Evolutionary conservation across 495 filamentous ascomycete species (phyloP).

Genomic region (Mytilinidion resinicola): DNA sequence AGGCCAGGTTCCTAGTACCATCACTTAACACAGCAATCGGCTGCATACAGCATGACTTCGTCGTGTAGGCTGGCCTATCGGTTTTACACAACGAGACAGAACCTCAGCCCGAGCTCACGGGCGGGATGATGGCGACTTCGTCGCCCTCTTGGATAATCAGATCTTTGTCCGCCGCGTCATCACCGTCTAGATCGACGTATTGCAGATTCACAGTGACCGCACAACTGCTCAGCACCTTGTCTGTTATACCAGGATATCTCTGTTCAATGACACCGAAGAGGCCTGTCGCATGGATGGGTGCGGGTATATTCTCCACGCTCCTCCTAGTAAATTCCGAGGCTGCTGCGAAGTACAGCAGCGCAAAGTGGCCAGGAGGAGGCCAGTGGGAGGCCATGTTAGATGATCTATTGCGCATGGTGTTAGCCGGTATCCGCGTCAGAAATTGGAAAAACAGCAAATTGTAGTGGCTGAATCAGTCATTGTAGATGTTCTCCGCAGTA

Average conservation of each 20-base stretch:
- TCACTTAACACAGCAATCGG: no score
- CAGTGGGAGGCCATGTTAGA: conserved; percentile 69
- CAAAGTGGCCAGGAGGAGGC: conserved; percentile 38
- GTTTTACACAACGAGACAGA: no score
- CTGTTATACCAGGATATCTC: conserved; percentile 70
- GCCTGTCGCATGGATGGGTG: conserved; percentile 26
- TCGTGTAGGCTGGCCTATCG: background rate
- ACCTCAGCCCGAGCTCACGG: conserved; percentile 76
- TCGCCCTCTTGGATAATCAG: conserved; percentile 63
- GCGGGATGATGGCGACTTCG: conserved; percentile 92
- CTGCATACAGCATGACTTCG: background rate
- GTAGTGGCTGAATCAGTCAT: background rate
- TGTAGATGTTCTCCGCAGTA: conserved; percentile 21
- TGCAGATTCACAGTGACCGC: conserved; percentile 81
- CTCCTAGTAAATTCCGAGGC: conserved; percentile 18
- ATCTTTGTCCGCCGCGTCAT: conserved; percentile 35
- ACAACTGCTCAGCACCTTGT: conserved; percentile 66
- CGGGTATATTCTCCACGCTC: conserved; percentile 54
- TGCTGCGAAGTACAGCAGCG: conserved; percentile 27
- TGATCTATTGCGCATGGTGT: conserved; percentile 62
- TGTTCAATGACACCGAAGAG: conserved; percentile 70
- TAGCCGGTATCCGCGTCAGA: background rate
- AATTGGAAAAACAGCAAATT: no score
- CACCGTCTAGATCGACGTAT: conserved; percentile 68
- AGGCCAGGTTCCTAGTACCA: no score